phyloP scores from a whole-genome alignment of 1,284 basidiomycete species.

The Cutaneotrichosporon cavernicola region DNA sequence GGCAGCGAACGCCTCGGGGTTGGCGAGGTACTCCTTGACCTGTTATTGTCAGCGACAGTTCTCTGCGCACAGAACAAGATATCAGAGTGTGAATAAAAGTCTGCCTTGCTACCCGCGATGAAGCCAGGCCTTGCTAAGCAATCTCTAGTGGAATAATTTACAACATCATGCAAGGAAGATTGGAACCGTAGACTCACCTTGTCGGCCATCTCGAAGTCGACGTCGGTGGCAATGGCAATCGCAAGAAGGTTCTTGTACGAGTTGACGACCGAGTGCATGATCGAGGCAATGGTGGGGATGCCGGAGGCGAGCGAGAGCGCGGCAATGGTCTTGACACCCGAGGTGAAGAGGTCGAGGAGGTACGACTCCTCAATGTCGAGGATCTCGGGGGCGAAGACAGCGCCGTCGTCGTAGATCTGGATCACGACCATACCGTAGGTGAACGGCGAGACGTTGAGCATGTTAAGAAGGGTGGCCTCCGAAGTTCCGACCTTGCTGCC shows the following conservation, averaged over 20 bases:
- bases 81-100: constrained; percentile 45
- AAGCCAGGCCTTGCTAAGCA: constrained; percentile 56
- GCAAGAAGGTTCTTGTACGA: constrained; percentile 98
- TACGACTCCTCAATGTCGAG: constrained; percentile 91
- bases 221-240: constrained; percentile 87
- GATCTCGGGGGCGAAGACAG: constrained; percentile 84
- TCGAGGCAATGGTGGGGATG: constrained; percentile 93
- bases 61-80: neutral
- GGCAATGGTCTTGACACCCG: constrained; percentile 92
- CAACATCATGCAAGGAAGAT: constrained; percentile 29
- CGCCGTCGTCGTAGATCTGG: constrained; percentile 89
- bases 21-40: constrained; percentile 95
- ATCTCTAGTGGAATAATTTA: constrained; percentile 51
- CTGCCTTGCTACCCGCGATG: constrained; percentile 37
- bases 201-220: constrained; percentile 88
- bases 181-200: constrained; percentile 63
- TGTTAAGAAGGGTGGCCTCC: constrained; percentile 97
- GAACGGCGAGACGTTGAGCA: constrained; percentile 98
- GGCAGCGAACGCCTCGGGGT: constrained; percentile 91
- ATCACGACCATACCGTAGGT: constrained; percentile 98
- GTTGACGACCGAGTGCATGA: constrained; percentile 94
- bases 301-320: constrained; percentile 92
- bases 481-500: constrained; percentile 93
- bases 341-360: constrained; percentile 85
- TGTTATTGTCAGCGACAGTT: constrained; percentile 48